Evolutionary conservation across 2,329 filamentous ascomycete genomes (phyloP), one percentile per base, ranked within the genome.

Genomic region (Dryadomyces quercus-mongolicae): DNA sequence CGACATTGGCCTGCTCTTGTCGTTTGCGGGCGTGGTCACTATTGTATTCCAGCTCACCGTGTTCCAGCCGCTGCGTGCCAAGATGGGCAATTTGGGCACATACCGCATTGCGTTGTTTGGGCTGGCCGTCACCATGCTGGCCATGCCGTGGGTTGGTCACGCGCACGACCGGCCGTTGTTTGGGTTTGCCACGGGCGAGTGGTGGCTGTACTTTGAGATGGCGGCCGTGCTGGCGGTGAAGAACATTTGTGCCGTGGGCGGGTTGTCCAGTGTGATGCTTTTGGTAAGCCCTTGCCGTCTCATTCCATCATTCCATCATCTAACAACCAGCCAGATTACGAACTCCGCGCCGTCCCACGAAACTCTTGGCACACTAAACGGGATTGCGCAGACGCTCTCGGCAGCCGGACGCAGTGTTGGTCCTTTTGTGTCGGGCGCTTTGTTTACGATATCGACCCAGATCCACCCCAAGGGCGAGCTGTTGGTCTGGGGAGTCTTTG

Each of bases 81-180:
- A 80, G 57, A 74, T 94, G 64, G 93, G 93, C 0, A 97, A 96
- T 63, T 82, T 91, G 52, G 82, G 84, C 51, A 90, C 87, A 0
- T 98, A 96, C 64, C 81, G 89, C 15, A 73, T 82, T 4, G 85
- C 88, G 1, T 71, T 97, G 6, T 78, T 88, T 20, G 85, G 89
- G 0, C 86, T 97, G 59, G 86, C 88, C 1, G 60, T 93, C 13
- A 85, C 88, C 12, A 95, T 96, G 74, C 68, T 88, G 3, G 68
- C 93, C 42, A 95, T 95, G 82, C 93, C 93, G 0, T 95, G 86
- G 73, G 82, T 96, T 21, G 88, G 90, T 0, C 91, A 95, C 63
- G 78, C 82, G 56, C 78, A 85, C 54, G 75, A 78, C 16, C 64
- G 73, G 3, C 73, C 76, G 2, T 71, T 71, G 1, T 73, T 82